These are phyloP conservation scores for Fusarium sp. DNA, from an alignment of 2,329 filamentous ascomycete species.

Conservation along the genomic window DNA sequence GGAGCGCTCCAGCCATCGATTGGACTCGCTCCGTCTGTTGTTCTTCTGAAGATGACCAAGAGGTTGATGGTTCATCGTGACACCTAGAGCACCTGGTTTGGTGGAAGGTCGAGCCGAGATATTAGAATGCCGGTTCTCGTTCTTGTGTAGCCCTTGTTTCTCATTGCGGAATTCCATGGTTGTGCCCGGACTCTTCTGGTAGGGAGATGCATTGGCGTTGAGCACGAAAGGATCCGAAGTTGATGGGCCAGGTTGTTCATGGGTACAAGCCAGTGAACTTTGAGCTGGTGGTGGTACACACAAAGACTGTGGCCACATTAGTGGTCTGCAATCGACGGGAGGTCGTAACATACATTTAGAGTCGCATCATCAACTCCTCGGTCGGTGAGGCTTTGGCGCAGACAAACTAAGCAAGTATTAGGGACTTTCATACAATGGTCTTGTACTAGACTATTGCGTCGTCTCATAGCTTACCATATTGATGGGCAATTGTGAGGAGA, in stretches of 20 bases:
- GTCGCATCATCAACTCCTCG: conserved; percentile 63
- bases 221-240: background rate
- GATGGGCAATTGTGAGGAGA: conserved; percentile 64
- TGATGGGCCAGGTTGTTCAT: background rate
- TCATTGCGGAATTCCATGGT: background rate
- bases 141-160: background rate
- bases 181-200: background rate
- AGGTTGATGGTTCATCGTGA: background rate
- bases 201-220: conserved; percentile 3
- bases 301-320: conserved; percentile 23
- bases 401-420: conserved; percentile 35
- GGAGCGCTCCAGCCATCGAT: conserved; percentile 49
- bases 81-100: background rate
- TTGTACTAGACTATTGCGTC: background rate
- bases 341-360: conserved; percentile 57
- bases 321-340: background rate
- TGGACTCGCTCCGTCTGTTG: background rate
- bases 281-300: conserved; percentile 16
- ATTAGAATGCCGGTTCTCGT: background rate
- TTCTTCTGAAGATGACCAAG: background rate
- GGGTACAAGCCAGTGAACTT: background rate
- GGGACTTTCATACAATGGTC: background rate
- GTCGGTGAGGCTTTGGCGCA: conserved; percentile 60
- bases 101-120: background rate
- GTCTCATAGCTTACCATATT: conserved; percentile 64